A percentile compares a stretch with the other conserved stretches of the same genome.
These are phyloP conservation scores for Xylariaceae sp. DNA, from an alignment of 2,329 filamentous ascomycete species.

Conservation along the genomic window DNA sequence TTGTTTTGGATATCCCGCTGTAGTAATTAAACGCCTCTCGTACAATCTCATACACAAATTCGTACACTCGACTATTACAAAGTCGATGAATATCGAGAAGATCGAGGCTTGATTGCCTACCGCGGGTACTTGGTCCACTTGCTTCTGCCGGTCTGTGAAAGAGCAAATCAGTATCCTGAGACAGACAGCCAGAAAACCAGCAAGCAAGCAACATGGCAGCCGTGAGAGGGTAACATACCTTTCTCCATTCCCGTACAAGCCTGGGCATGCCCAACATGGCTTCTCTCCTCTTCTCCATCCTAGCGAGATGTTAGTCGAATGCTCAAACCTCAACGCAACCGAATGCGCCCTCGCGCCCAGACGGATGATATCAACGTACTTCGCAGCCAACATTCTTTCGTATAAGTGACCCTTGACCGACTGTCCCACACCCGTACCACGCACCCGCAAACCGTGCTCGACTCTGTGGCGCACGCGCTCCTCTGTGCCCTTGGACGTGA, in stretches of 20 bases:
- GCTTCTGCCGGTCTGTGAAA: constrained; percentile 46
- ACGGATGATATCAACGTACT: constrained; percentile 44
- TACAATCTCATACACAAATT: constrained; percentile 27
- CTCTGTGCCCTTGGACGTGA: constrained; percentile 69
- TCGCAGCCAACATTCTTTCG: constrained; percentile 78
- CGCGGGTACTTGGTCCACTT: constrained; percentile 56
- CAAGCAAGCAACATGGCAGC: too few species aligned
- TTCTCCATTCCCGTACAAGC: constrained; percentile 89
- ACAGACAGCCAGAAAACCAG: too few species aligned
- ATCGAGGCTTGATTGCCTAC: constrained; percentile 34
- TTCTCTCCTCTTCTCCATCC: constrained; percentile 80
- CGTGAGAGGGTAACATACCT: constrained; percentile 50
- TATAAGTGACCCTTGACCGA: constrained; percentile 92
- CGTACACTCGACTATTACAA: constrained; percentile 24
- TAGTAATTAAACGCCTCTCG: constrained; percentile 4
- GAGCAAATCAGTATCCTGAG: constrained; percentile 31
- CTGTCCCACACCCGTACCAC: constrained; percentile 89
- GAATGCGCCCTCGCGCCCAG: not conserved
- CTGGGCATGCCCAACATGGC: constrained; percentile 95
- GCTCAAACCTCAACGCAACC: not conserved
- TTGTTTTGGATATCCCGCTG: constrained; percentile 1
- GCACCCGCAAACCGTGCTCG: constrained; percentile 76
- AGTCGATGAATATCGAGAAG: constrained; percentile 11
- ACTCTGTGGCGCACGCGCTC: constrained; percentile 64
- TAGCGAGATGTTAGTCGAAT: constrained; percentile 37